Conservation (phyloP, 495 filamentous ascomycete genomes). For the Geopyxis carbonaria region DNA sequence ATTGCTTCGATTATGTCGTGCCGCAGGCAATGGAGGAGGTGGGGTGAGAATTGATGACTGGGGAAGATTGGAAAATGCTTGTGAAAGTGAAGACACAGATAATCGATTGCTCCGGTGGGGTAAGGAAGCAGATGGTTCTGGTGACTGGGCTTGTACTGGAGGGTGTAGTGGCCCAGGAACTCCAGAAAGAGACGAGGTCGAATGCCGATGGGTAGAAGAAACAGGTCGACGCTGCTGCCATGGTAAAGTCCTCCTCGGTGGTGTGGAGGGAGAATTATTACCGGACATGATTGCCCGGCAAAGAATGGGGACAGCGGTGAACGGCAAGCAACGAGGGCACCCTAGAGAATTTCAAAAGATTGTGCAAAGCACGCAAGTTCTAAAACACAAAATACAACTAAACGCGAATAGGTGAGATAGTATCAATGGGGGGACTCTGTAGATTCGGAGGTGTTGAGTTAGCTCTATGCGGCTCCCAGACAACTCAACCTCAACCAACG, state of each 20-base stretch:
- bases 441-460: too few relatives aligned
- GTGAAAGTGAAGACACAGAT: conserved; percentile 17
- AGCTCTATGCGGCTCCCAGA: too few relatives aligned
- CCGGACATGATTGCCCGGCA: conserved; percentile 21
- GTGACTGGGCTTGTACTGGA: neutral
- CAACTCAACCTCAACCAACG: too few relatives aligned
- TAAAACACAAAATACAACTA: too few relatives aligned
- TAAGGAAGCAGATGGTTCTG: neutral
- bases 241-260: conserved; percentile 9
- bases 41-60: neutral
- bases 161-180: conserved; percentile 7
- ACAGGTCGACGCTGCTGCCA: conserved; percentile 23
- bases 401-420: too few relatives aligned
- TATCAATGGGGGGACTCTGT: too few relatives aligned
- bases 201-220: conserved; percentile 10
- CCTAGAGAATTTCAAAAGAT: too few relatives aligned
- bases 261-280: conserved; percentile 2
- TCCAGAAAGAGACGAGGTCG: conserved; percentile 13
- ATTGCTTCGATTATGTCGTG: conserved; percentile 14
- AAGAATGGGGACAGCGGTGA: too few relatives aligned
- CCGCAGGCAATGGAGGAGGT: conserved; percentile 1
- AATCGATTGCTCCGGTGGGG: conserved; percentile 9
- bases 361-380: too few relatives aligned
- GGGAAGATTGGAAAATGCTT: conserved; percentile 9
- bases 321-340: too few relatives aligned